A percentile compares a stretch with the other conserved stretches of the same genome.
Conservation (phyloP, 2,329 filamentous ascomycete genomes). For the Talaromyces sp. region DNA sequence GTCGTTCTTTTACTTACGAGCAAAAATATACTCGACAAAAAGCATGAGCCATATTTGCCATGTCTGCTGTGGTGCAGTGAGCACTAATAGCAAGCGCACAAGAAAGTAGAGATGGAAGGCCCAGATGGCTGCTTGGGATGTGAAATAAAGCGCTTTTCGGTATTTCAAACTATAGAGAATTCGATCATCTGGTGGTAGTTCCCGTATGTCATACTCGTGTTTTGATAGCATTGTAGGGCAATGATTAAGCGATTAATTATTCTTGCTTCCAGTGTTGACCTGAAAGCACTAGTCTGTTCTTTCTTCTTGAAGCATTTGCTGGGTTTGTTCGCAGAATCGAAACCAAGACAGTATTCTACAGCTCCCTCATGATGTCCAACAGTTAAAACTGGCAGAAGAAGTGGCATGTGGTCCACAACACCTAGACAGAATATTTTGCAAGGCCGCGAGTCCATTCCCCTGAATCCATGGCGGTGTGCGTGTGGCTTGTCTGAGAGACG, state of each 20-base stretch:
- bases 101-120: slow-evolving; percentile 21
- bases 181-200: background rate
- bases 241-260: background rate
- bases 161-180: background rate
- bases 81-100: slow-evolving; percentile 20
- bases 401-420: background rate
- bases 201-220: slow-evolving; percentile 2
- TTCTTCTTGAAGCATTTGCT: background rate
- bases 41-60: slow-evolving; percentile 31
- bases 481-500: slow-evolving; percentile 2
- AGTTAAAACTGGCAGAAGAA: background rate
- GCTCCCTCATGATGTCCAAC: background rate
- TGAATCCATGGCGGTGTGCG: slow-evolving; percentile 3
- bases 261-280: background rate
- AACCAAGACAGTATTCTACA: background rate
- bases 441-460: background rate
- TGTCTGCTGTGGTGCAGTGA: slow-evolving; percentile 16
- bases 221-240: background rate
- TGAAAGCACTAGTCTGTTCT: background rate
- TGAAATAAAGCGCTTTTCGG: slow-evolving; percentile 3
- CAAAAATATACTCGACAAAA: slow-evolving; percentile 25
- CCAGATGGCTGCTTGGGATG: background rate
- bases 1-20: slow-evolving; percentile 21
- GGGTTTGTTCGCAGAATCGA: background rate
- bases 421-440: background rate